A percentile compares a stretch with the other conserved stretches of the same genome.
phyloP scores from a whole-genome alignment of 2,329 filamentous ascomycete genomes.

The Fusarium sublunatum region DNA sequence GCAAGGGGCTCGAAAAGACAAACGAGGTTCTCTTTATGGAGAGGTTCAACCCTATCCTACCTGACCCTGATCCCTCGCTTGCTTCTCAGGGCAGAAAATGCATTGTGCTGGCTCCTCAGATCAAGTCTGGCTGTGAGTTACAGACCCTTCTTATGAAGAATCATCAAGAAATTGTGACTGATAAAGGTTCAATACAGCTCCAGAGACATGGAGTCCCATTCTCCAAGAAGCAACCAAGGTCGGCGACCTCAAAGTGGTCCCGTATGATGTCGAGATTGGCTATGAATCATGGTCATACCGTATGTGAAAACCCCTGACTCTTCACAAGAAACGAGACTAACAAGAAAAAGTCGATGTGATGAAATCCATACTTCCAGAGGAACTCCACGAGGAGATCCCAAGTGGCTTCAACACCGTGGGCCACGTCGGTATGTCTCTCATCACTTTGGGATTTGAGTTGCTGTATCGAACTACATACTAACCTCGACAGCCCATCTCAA shows the following conservation, averaged over 20 bases:
- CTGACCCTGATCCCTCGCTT: slow-evolving; percentile 68
- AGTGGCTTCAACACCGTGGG: slow-evolving; percentile 89
- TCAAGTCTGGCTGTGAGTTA: slow-evolving; percentile 63
- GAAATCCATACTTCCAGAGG: slow-evolving; percentile 80
- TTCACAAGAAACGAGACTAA: slow-evolving; percentile 30
- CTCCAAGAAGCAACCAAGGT: slow-evolving; percentile 75
- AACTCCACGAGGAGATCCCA: slow-evolving; percentile 82
- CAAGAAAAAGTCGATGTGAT: slow-evolving; percentile 78
- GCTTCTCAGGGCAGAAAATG: slow-evolving; percentile 70
- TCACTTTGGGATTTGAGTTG: background rate
- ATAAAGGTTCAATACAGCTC: slow-evolving; percentile 49
- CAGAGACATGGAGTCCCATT: slow-evolving; percentile 79
- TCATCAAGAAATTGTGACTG: background rate
- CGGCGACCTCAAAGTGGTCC: slow-evolving; percentile 76
- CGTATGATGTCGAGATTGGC: slow-evolving; percentile 79
- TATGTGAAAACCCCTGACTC: slow-evolving; percentile 53
- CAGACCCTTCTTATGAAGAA: background rate
- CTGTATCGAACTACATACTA: slow-evolving; percentile 3
- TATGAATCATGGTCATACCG: slow-evolving; percentile 90
- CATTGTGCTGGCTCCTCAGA: slow-evolving; percentile 66
- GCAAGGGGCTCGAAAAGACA: slow-evolving; percentile 72
- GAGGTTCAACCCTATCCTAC: slow-evolving; percentile 70
- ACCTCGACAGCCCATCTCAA: slow-evolving; percentile 80
- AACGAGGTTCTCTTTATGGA: slow-evolving; percentile 74
- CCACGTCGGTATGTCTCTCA: slow-evolving; percentile 74